Evolutionary conservation across 108 stramenopile genomes (phyloP), one percentile per base, ranked within the genome.

Genomic region (Pseudonitzschia multiseries): DNA sequence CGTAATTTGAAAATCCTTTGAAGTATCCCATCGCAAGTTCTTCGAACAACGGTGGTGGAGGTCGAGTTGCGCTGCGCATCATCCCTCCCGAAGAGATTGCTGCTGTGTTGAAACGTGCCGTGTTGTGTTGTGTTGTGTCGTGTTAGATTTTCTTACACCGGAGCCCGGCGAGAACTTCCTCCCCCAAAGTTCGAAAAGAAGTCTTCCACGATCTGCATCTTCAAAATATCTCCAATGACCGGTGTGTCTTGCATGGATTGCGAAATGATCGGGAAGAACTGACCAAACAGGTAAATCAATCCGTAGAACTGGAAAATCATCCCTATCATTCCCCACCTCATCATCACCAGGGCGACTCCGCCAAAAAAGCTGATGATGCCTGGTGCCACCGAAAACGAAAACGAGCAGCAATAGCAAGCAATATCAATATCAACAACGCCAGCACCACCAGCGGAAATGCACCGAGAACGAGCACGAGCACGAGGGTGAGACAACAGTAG

Each of bases 241-340:
- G 93, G 93, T 22, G 87, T 89, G 70, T 93, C 86, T 75, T 84
- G 84, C 87, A 93, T 80, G 29, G 88, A 85, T 61, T 88, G 85
- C 28, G 91, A 91, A 13, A 89, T 92, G 71, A 96, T 96, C 2
- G 95, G 95, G 78, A 96, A 93, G 79, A 96, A 96, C 59, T 96
- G 95, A 57, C 95, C 95, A 78, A 96, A 96, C 54, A 96, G 72
- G 74, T 96, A 96, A 5, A 96, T 77, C 56, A 96, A 71, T 28
- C 95, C 95, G 63, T 96, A 96, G 4, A 91, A 48, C 69, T 96
- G 95, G 56, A 70, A 73, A 21, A 90, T 79, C 92, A 96, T 96
- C 17, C 95, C 95, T 50, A 92, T 46, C 54, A 96, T 76, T n/a
- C 89, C 89, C 88, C 90, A 93, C 66, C 95, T 81, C 29, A 87